Evolutionary conservation across 768 basidiomycete species (phyloP), one percentile per base, ranked within the genome.

Genomic region (Pulveroboletus sp.): DNA sequence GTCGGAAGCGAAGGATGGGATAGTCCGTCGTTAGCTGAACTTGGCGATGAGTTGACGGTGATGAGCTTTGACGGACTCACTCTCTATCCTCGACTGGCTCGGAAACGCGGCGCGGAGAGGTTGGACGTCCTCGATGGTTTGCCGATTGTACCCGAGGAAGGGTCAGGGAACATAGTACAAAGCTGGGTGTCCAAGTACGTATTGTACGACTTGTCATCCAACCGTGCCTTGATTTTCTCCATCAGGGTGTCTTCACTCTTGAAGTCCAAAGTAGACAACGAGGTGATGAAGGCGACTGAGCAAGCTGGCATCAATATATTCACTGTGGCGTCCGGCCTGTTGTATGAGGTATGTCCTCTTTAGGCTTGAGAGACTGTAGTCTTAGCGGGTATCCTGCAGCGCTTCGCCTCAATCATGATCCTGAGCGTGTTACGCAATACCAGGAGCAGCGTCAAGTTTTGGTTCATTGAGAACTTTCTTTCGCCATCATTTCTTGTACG

Each of bases 381-480:
- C 51, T 62, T 1, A 59, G 31, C 8, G 11, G 18, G 40, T 35
- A 37, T 36, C 8, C 18, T 38, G 56, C 48, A 98, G 93, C 85
- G 96, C 14, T 98, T 99, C 70, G 93, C 85, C 0, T 92, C 91
- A 8, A 97, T 99, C 71, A 99, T 98, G 96, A 91, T 97, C 49
- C 76, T 97, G 32, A 95, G 93, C 58, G 96, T 99, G 30, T 75
- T 98, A 56, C 84, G 85, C 36, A 95, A 98, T 63, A 98, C 96
- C 15, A 84, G 93, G 17, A 89, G 86, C 61, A 87, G 83, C 26
- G 94, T 99, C 68, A 99, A 99, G 68, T 99, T 98, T 72, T 98
- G 96, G 96, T 98, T 98, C 71, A 98, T 99, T 56, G 90, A 96
- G 66, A 98, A 99, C 71, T 99, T 99, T 79, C 78, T 98, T 13